phyloP scores from a whole-genome alignment of 345 rosid species.

The Ailanthus altissimus region DNA sequence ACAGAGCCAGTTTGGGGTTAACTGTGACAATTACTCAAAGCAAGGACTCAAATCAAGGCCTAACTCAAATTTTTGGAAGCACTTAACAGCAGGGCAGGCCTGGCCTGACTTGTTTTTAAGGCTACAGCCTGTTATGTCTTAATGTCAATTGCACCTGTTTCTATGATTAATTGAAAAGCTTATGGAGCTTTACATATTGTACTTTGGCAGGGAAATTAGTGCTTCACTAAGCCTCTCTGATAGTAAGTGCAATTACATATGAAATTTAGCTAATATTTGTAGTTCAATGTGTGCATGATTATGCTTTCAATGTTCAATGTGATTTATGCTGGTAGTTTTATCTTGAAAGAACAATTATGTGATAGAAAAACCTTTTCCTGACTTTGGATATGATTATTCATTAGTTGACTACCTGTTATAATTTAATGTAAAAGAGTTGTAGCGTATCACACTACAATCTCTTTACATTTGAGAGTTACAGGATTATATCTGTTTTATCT shows the following conservation, averaged over 20 bases:
- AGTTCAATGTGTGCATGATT: background rate
- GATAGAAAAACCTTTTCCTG: too few relatives aligned
- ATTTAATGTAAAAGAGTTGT: background rate
- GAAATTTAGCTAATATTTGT: constrained; percentile 1
- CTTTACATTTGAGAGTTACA: background rate
- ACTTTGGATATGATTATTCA: background rate
- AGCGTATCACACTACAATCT: background rate
- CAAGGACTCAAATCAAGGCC: constrained; percentile 45
- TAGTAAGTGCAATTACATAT: constrained; percentile 25
- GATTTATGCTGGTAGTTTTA: background rate
- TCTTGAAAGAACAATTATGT: background rate
- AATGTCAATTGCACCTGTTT: background rate
- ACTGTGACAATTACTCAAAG: constrained; percentile 31
- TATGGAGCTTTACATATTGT: constrained; percentile 7
- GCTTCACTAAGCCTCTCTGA: constrained; percentile 44
- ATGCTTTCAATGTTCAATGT: constrained; percentile 4
- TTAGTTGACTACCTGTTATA: background rate
- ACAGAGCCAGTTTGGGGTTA: constrained; percentile 40
- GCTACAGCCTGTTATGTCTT: background rate
- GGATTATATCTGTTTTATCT: background rate
- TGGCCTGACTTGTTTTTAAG: background rate
- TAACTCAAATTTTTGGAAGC: constrained; percentile 37
- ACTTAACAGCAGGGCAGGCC: constrained; percentile 60
- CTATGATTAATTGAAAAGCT: background rate
- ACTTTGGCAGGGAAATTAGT: constrained; percentile 44